Evolutionary conservation across 306 rosid genomes (phyloP), one percentile per base, ranked within the genome.

Genomic region (Alnus glutinosa): DNA sequence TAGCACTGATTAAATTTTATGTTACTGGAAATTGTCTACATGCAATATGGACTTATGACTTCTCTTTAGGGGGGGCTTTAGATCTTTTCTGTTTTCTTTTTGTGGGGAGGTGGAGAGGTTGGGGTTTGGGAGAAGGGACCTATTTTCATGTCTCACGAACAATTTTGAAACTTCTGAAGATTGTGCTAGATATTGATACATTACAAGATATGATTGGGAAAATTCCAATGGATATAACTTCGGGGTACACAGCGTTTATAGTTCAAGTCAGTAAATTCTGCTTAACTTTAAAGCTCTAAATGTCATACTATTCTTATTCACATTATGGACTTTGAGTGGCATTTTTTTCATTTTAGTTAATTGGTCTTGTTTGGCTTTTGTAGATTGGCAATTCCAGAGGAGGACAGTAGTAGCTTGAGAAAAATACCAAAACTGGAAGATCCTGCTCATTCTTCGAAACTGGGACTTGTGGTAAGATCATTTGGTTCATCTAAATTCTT

Each of bases 361-460:
- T 44, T 77, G 77, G 34, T 81, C 12, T 71, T 75, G 0, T 69
- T 64, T 85, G 52, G 71, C 54, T 70, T 48, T 67, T 44, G 52
- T 80, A 93, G 99, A 81, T 85, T 95, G 76, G 89, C 99, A 58
- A 85, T 95, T 83, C 97, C 97, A 5, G 96, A 91, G 89, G 87
- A 81, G 78, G 83, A 91, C 63, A 92, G 79, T 78, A 85, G 83
- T 76, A 84, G 96, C 87, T 64, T 86, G 79, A 93, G 79, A 86
- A 93, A 88, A 85, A 95, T 95, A 77, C 87, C 96, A 11, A 91
- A 92, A 84, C 82, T 93, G 86, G 94, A 83, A 77, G 98, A 95
- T 82, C 91, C 98, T 83, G 87, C 88, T 30, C 84, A 88, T 48
- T 63, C 73, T 88, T 88, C 90, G 63, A 91, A 87, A 79, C 47